These are phyloP conservation scores for Sordariomycetes sp. DNA, from an alignment of 2,329 filamentous ascomycete species.

Conservation along the genomic window DNA sequence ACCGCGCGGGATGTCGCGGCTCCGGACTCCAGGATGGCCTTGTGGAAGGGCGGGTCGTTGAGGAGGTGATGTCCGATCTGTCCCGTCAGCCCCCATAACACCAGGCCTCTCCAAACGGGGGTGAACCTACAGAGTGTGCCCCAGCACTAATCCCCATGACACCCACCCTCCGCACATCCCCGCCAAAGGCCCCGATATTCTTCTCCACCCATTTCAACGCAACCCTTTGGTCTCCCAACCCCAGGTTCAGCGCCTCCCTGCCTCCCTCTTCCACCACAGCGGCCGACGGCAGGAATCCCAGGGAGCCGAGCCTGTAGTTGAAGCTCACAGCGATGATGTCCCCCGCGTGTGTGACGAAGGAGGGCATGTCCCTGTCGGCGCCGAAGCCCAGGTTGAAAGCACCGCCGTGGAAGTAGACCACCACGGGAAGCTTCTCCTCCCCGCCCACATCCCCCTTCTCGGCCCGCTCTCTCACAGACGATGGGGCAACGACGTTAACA, in stretches of 20 bases:
- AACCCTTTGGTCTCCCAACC: slow-evolving; percentile 50
- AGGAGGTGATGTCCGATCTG: slow-evolving; percentile 61
- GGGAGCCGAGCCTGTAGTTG: slow-evolving; percentile 53
- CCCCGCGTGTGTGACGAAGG: slow-evolving; percentile 46
- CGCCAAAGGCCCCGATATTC: slow-evolving; percentile 51
- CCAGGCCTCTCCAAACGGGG: neutral
- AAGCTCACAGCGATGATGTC: slow-evolving; percentile 49
- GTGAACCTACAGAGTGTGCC: slow-evolving; percentile 43
- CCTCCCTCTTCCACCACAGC: slow-evolving; percentile 32
- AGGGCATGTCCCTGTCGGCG: slow-evolving; percentile 46
- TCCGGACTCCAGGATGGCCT: slow-evolving; percentile 47
- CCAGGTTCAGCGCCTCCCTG: slow-evolving; percentile 41
- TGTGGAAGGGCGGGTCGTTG: slow-evolving; percentile 35
- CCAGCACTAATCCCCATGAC: slow-evolving; percentile 53
- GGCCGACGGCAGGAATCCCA: slow-evolving; percentile 58
- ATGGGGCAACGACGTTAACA: slow-evolving; percentile 36
- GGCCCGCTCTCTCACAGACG: slow-evolving; percentile 7
- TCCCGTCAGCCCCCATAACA: slow-evolving; percentile 5
- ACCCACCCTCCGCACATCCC: slow-evolving; percentile 45
- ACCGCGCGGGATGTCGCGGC: slow-evolving; percentile 44
- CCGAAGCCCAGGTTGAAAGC: slow-evolving; percentile 46
- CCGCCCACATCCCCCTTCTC: slow-evolving; percentile 13
- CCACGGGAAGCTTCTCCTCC: slow-evolving; percentile 26
- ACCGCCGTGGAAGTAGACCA: slow-evolving; percentile 55
- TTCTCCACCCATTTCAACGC: slow-evolving; percentile 49